Evolutionary conservation across 1,139 yeast genomes (phyloP).

Genomic region (Protomyces arabidopsidicola): DNA sequence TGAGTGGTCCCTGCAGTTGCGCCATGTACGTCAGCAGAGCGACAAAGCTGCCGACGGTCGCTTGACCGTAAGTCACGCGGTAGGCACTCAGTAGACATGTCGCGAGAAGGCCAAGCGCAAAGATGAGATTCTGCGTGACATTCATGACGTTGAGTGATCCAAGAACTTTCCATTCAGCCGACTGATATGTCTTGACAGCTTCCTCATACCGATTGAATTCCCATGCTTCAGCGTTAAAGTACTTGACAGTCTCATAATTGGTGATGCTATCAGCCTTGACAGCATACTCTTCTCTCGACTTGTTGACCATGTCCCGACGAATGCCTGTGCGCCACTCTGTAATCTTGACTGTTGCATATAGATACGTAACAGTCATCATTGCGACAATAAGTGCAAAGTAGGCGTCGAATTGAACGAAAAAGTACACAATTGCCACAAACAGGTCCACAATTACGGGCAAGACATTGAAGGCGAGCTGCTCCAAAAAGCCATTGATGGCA

Average conservation of each 20-base stretch:
- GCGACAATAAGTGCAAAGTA: constrained; percentile 85
- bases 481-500: constrained; percentile 85
- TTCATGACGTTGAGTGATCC: constrained; percentile 85
- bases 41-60: constrained; percentile 91
- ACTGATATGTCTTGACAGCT: constrained; percentile 72
- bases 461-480: constrained; percentile 64
- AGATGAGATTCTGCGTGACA: constrained; percentile 85
- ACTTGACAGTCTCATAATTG: constrained; percentile 89
- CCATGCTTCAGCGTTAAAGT: constrained; percentile 80
- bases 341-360: constrained; percentile 78
- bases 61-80: constrained; percentile 73
- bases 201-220: constrained; percentile 75
- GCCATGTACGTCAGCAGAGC: constrained; percentile 53
- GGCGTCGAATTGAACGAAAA: constrained; percentile 78
- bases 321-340: constrained; percentile 94
- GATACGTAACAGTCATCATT: constrained; percentile 77
- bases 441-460: constrained; percentile 88
- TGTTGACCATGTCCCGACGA: constrained; percentile 81
- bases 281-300: constrained; percentile 91
- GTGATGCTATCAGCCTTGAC: constrained; percentile 90
- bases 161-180: constrained; percentile 81
- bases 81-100: constrained; percentile 98
- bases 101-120: constrained; percentile 82
- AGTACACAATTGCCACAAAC: constrained; percentile 66
- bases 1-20: constrained; percentile 62